Conservation (phyloP, 345 rosid genomes). For the Hibiscus trionum region DNA sequence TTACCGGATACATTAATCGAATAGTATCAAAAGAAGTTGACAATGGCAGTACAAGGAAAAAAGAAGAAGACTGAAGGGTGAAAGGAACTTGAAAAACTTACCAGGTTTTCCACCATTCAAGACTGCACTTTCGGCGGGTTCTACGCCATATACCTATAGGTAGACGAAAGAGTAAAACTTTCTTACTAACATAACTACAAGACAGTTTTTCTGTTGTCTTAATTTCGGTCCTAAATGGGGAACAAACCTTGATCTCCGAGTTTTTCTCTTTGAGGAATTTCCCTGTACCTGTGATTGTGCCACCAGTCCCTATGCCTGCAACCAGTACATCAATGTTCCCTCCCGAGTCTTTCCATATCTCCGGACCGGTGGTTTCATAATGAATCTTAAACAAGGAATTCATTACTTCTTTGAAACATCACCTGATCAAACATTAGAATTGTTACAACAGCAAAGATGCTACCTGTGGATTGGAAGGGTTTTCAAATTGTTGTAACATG, state of each 20-base stretch:
- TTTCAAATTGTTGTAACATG: conserved; percentile 19
- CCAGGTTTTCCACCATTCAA: not conserved
- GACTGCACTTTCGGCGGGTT: conserved; percentile 38
- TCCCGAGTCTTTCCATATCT: conserved; percentile 57
- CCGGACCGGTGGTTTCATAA: conserved; percentile 69
- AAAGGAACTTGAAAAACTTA: not conserved
- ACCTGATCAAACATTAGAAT: conserved; percentile 10
- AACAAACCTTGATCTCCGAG: not conserved
- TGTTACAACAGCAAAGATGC: not conserved
- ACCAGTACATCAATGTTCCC: conserved; percentile 48
- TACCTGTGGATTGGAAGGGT: conserved; percentile 59
- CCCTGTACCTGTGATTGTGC: conserved; percentile 22
- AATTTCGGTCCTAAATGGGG: not conserved
- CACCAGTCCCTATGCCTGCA: conserved; percentile 58
- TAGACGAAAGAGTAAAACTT: not conserved
- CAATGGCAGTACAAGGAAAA: not conserved
- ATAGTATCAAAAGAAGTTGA: not conserved
- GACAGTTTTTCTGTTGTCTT: not conserved
- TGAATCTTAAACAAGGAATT: conserved; percentile 48
- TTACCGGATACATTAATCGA: not conserved
- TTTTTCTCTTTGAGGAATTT: not conserved
- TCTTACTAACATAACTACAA: not conserved
- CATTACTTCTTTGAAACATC: conserved; percentile 25
- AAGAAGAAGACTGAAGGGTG: not conserved
- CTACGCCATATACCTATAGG: conserved; percentile 34